These are phyloP conservation scores for Talaromyces funiculosus DNA, from an alignment of 2,329 filamentous ascomycete genomes.

Conservation along the genomic window DNA sequence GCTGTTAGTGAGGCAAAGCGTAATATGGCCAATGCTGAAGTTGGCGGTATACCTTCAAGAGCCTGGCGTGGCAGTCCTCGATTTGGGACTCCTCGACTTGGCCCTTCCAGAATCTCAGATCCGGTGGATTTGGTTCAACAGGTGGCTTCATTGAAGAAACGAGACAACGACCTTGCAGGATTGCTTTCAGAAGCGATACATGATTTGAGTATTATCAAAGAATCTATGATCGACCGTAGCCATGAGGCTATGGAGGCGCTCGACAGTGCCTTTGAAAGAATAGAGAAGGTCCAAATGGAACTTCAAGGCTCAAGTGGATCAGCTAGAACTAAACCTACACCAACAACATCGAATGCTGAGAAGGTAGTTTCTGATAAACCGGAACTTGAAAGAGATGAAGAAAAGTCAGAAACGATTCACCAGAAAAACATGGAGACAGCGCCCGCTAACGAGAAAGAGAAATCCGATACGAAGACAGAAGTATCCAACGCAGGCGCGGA, in stretches of 20 bases:
- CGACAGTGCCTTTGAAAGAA: slow-evolving; percentile 34
- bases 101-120: slow-evolving; percentile 13
- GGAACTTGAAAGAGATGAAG: not conserved
- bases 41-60: slow-evolving; percentile 21
- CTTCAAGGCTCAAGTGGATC: slow-evolving; percentile 24
- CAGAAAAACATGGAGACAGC: not conserved
- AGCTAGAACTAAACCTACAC: slow-evolving; percentile 28
- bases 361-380: not conserved
- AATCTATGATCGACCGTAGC: slow-evolving; percentile 22
- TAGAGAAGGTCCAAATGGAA: slow-evolving; percentile 40
- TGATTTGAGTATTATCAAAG: slow-evolving; percentile 34
- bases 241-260: slow-evolving; percentile 26
- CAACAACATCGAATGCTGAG: slow-evolving; percentile 15
- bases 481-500: not conserved
- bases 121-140: slow-evolving; percentile 27
- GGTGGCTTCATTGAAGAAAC: slow-evolving; percentile 32
- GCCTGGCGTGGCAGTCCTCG: slow-evolving; percentile 16
- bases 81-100: slow-evolving; percentile 16
- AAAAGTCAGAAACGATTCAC: not conserved
- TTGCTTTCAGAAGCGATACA: slow-evolving; percentile 38
- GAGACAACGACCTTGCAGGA: slow-evolving; percentile 33
- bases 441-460: not conserved
- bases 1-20: slow-evolving; percentile 43
- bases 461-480: not conserved
- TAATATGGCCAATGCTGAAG: slow-evolving; percentile 42